phyloP scores from a whole-genome alignment of 495 filamentous ascomycete species.

The Delitschia confertaspora region DNA sequence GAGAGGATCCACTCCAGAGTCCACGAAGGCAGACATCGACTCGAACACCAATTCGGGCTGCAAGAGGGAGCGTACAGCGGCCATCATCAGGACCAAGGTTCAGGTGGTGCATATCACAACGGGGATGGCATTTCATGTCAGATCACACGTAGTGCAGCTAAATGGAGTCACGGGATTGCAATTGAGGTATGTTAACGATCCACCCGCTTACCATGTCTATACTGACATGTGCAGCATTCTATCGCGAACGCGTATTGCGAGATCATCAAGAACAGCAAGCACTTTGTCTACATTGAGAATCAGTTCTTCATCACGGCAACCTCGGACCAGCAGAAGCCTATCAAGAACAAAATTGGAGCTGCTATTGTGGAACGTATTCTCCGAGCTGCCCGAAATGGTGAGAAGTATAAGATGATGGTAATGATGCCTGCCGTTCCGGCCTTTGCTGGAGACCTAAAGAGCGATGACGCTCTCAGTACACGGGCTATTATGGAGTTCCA shows the following conservation, averaged over 20 bases:
- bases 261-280: conserved; percentile 67
- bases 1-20: conserved; percentile 24
- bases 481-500: conserved; percentile 96
- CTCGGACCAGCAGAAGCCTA: conserved; percentile 58
- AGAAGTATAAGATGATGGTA: conserved; percentile 78
- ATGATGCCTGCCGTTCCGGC: conserved; percentile 82
- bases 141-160: conserved; percentile 57
- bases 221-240: conserved; percentile 52
- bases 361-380: conserved; percentile 84
- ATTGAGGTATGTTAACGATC: conserved; percentile 35
- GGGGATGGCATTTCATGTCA: conserved; percentile 50
- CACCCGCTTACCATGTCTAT: background rate
- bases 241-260: conserved; percentile 83
- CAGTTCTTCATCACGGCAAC: conserved; percentile 98
- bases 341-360: conserved; percentile 78
- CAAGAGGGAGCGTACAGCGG: conserved; percentile 19
- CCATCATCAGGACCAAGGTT: conserved; percentile 18
- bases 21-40: conserved; percentile 20
- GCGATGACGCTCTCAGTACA: conserved; percentile 72
- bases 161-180: conserved; percentile 62
- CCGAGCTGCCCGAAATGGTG: conserved; percentile 58
- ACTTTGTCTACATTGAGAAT: conserved; percentile 93
- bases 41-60: conserved; percentile 10
- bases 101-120: conserved; percentile 12
- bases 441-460: conserved; percentile 80